Evolutionary conservation across 2,329 filamentous ascomycete genomes (phyloP), one percentile per base, ranked within the genome.

Genomic region (Neobulgaria alba): DNA sequence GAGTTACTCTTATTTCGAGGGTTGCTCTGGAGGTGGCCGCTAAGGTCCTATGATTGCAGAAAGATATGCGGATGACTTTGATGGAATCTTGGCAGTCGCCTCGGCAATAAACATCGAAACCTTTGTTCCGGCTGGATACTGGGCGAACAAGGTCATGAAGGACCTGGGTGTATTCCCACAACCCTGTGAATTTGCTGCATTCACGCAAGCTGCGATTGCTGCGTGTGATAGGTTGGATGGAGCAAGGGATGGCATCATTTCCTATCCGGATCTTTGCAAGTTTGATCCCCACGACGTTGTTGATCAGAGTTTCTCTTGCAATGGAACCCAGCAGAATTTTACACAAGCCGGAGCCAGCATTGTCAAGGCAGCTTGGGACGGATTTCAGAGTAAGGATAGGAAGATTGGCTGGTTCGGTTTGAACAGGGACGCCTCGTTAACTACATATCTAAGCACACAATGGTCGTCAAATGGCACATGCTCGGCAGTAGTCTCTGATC

Each of bases 81-180:
- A 68, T 49, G 64, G 65, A 9, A 66, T 68, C 34, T 34, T 64
- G 3, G 63, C 65, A 3, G 46, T 40, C 3, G 59, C 63, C 1
- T 63, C 65, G 4, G 64, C 61, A 0, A 56, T 64, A 16, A 61
- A 65, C 38, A 41, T 42, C 39, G 38, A 31, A 19, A 17, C 39
- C 12, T 19, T 45, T 29, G 7, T 30, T 19, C 15, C 35, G 8
- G 34, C 33, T 5, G 19, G 31, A 12, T 36, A 45, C 12, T 49
- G 43, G 41, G 42, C 47, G 2, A 36, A 47, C 10, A 15, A 46
- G n/a, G 41, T 50, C 15, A 51, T 53, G 48, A 42, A 48, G 8
- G 17, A 43, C 20, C 21, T 32, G 14, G 32, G 23, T 14, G 39
- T 31, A 17, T 31, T 31, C 12, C 46, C 48, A 2, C 12, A 19